Evolutionary conservation across 495 filamentous ascomycete genomes (phyloP), one percentile per base, ranked within the genome.

Genomic region (Penicillium simplicissimum): DNA sequence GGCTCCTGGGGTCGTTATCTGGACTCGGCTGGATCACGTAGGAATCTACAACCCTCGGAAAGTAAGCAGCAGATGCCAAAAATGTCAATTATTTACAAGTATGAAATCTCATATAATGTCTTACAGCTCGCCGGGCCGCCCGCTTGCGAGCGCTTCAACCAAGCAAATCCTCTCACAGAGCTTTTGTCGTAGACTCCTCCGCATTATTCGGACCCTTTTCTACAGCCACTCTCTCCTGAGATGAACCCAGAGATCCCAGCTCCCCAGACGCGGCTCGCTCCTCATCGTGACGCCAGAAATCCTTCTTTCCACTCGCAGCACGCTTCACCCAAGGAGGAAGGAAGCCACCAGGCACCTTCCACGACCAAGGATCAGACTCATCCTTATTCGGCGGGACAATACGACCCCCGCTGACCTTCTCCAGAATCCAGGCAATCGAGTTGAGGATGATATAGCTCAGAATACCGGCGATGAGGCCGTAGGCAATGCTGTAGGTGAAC

Each of bases 401-500:
- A 35, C 89, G 82, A 36, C 90, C 90, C 0, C 82, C 78, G 3
- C 86, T 87, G 11, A 71, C 67, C 71, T 83, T 82, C 71, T 87
- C 84, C 54, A 93, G 76, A 42, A 89, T 13, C 84, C 84, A 92
- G 0, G 85, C 83, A 31, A 80, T 66, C 1, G 76, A 77, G 72
- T 94, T 94, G 61, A 94, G 73, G 43, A 85, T 66, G 55, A 86
- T 86, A 68, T 93, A 94, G 59, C 86, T 81, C 57, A 88, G 78
- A 67, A 94, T 91, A 42, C 90, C 90, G 4, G 88, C 89, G 58
- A 93, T 90, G 33, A 92, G 81, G 23, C 90, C 90, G 68, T 93
- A 88, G 15, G 89, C 88, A 65, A 92, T 92, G 48, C 85, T 90
- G 72, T 90, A 91, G 21, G 89, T 92, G 76, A 93, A 93, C n/a